These are phyloP conservation scores for Scedosporium aurantiacum DNA, from an alignment of 2,329 filamentous ascomycete species.

Conservation along the genomic window DNA sequence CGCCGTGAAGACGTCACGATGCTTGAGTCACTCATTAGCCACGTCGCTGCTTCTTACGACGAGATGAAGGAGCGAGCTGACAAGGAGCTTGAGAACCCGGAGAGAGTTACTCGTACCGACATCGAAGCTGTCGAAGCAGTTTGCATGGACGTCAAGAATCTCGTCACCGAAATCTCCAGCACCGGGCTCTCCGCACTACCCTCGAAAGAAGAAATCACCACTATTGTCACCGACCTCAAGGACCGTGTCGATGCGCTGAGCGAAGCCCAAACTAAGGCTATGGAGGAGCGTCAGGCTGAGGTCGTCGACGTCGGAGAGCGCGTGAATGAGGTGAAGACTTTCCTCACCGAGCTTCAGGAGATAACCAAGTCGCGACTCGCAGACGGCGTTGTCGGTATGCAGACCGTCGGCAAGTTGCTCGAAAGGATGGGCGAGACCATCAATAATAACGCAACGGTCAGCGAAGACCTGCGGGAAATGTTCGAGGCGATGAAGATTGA, in stretches of 20 bases:
- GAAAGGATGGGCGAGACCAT: constrained; percentile 55
- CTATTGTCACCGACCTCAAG: constrained; percentile 60
- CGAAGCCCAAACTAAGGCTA: constrained; percentile 63
- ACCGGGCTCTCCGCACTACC: constrained; percentile 61
- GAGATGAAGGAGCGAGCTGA: constrained; percentile 54
- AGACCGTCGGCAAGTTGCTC: constrained; percentile 60
- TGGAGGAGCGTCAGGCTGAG: constrained; percentile 76
- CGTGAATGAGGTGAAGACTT: constrained; percentile 65
- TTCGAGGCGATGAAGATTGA: constrained; percentile 69
- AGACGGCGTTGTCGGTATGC: constrained; percentile 61
- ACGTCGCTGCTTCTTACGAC: constrained; percentile 65
- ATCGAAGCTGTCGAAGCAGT: constrained; percentile 71
- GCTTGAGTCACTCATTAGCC: constrained; percentile 67
- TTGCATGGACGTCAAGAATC: constrained; percentile 73
- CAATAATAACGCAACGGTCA: constrained; percentile 43
- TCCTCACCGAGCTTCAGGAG: constrained; percentile 68
- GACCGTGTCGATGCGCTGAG: constrained; percentile 57
- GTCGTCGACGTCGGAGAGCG: constrained; percentile 67
- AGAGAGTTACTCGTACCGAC: constrained; percentile 69
- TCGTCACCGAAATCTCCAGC: constrained; percentile 61
- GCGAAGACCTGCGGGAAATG: constrained; percentile 59
- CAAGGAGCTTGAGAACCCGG: constrained; percentile 42
- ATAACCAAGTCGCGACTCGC: constrained; percentile 67
- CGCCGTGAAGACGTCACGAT: constrained; percentile 69
- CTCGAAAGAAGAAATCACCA: constrained; percentile 66